phyloP scores from a whole-genome alignment of 768 basidiomycete genomes.

The Lentinula aciculospora region DNA sequence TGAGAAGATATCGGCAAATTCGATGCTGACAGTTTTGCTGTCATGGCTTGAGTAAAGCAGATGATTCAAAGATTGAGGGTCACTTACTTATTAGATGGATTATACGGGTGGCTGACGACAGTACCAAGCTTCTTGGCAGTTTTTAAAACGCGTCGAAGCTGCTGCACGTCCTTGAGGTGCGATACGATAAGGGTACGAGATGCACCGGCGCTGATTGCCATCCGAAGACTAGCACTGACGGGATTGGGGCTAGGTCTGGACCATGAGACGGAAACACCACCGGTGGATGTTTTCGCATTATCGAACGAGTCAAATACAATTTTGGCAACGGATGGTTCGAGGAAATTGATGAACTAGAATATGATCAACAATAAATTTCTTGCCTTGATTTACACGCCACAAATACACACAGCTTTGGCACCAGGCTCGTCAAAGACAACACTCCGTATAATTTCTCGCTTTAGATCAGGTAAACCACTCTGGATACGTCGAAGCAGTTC shows the following conservation, averaged over 20 bases:
- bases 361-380: background rate
- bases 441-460: background rate
- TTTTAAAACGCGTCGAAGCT: background rate
- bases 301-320: background rate
- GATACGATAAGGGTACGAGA: slow-evolving; percentile 1
- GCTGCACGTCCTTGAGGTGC: background rate
- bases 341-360: slow-evolving; percentile 1
- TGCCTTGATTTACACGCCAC: too few relatives aligned
- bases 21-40: slow-evolving; percentile 3
- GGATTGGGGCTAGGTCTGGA: background rate
- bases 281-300: background rate
- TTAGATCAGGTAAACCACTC: background rate
- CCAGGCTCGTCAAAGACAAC: background rate
- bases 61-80: background rate
- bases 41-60: background rate
- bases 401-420: background rate
- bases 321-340: slow-evolving; percentile 1
- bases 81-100: background rate
- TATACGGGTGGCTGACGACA: background rate
- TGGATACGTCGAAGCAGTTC: background rate
- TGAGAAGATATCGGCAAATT: background rate
- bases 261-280: slow-evolving; percentile 1
- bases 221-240: background rate
- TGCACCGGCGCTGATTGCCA: background rate
- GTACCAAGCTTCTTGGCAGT: background rate